Base-by-base conservation (phyloP, 306 rosid genomes). In the Dalbergia oliveri region DNA sequence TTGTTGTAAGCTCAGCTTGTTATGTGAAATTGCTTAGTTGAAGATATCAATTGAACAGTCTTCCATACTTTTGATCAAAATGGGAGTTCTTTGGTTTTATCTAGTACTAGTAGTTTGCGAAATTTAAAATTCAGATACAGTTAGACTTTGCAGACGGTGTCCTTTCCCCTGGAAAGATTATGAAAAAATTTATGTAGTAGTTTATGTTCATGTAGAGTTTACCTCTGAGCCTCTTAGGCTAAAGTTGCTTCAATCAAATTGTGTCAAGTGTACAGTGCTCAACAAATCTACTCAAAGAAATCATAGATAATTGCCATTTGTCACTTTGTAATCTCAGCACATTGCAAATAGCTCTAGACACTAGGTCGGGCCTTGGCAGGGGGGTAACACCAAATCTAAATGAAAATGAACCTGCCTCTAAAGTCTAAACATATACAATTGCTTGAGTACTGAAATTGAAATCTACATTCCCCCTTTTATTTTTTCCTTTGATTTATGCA, bases 381-480 rank as follows among this genome's bases (percentile, higher is more conserved):
- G 56, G 79, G 54, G 45, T 73, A 75, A 69, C 16, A 66, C 72
- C 18, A 49, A 57, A 21, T 76, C 73, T 80, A 76, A 56, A 65
- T 44, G 44, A 21, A 79, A 66, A 21, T 78, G 72, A 83, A 73
- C 19, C 74, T 54, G 51, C 75, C 45, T 19, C 47, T 21, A 33
- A 58, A 71, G 33, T 14, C 57, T 51, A 43, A 43, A 8, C 47
- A 56, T 44, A 15, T 31, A 8, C 4, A 16, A 37, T 54, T n/a
- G 64, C 31, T 66, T 15, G n/a, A 50, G 19, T 70, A 43, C 35
- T 44, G 82, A 59, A 69, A 58, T 60, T 47, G 75, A 74, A 63
- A 69, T 57, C 79, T 60, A 11, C 50, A 47, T 37, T 33, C 37
- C 8, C 8, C 15, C 43, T 54, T 44, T 18, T 13, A 9, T 16